Base-by-base conservation (phyloP, 2,329 filamentous ascomycete species). In the Xylaria sp. region DNA sequence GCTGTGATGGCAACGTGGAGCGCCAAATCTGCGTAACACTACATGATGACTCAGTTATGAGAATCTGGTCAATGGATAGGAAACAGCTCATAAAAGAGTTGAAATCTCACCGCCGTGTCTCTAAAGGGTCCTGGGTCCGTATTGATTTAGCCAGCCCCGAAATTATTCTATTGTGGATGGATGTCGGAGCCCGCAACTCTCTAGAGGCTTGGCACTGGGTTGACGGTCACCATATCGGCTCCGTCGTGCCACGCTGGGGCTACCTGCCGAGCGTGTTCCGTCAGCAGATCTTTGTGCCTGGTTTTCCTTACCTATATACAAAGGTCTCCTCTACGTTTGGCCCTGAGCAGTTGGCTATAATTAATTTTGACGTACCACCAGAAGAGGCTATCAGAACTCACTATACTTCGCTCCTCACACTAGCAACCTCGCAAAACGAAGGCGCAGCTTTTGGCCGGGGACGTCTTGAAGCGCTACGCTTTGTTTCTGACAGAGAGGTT, bases 71-170 rank as follows among this genome's bases (percentile, higher is more conserved):
- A 39, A 20, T 56, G 8, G 1, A 39, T 39, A 56, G n/a, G 28
- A 56, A 56, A n/a, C 31, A 23, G n/a, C 15, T 56, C 31, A 7
- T 41, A 3, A 56, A 23, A 39, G 54, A 56, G 31, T 15, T 55
- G 3, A 77, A 15, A 52, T 28, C 49, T 3, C 31, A 10, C 23
- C 1, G 12, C 20, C 23, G 2, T 7, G 13, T 31, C 25, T 31
- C 48, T 23, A 12, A 23, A 13, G 3, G 2, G 13, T 10, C 1
- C 13, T 41, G n/a, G n/a, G n/a, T n/a, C 3, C 23, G 25, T 52
- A 18, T 12, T 23, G 1, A 52, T 52, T 10, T 52, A 23, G 28
- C 49, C 49, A 31, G 49, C 49, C 18, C 9, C 13, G 9, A 23
- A 33, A 41, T 15, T 41, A 41, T 41, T 41, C 39, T 41, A 8